phyloP scores from a whole-genome alignment of 1,284 basidiomycete species.

The Cryptococcus sp. region DNA sequence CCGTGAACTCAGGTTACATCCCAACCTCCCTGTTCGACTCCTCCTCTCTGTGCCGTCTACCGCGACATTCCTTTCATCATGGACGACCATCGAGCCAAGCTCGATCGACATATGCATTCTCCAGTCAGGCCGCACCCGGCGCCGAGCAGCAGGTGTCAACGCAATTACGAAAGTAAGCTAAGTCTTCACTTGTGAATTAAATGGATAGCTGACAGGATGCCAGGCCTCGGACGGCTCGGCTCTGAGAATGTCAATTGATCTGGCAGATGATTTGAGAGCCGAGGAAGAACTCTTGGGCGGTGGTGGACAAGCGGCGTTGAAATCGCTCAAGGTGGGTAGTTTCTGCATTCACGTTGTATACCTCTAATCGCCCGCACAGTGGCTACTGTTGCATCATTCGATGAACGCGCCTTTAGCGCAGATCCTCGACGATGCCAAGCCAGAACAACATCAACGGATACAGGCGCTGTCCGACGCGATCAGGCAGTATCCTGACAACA shows the following conservation, averaged over 20 bases:
- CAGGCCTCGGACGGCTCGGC: constrained; percentile 17
- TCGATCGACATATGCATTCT: constrained; percentile 40
- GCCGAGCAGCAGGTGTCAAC: constrained; percentile 20
- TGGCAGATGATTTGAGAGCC: constrained; percentile 29
- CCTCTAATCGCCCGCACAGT: constrained; percentile 17
- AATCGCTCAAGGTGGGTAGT: constrained; percentile 34
- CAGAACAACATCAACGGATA: constrained; percentile 9
- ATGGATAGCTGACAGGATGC: not conserved
- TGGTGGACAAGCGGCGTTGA: constrained; percentile 29
- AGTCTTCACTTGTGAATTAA: not conserved
- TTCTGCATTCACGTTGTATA: not conserved
- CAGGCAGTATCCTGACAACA: constrained; percentile 8
- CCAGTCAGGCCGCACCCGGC: constrained; percentile 16
- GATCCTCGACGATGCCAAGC: constrained; percentile 2
- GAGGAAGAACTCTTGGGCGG: constrained; percentile 36
- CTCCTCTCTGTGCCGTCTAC: constrained; percentile 43
- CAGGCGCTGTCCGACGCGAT: constrained; percentile 15
- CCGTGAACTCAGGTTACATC: constrained; percentile 27
- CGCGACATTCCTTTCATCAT: constrained; percentile 29
- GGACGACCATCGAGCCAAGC: constrained; percentile 37
- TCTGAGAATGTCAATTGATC: constrained; percentile 22
- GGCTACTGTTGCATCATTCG: constrained; percentile 35
- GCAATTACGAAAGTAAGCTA: constrained; percentile 35
- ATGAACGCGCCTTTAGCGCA: constrained; percentile 32
- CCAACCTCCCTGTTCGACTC: constrained; percentile 30